phyloP scores from a whole-genome alignment of 306 rosid species.

The Mimosa bimucronata region DNA sequence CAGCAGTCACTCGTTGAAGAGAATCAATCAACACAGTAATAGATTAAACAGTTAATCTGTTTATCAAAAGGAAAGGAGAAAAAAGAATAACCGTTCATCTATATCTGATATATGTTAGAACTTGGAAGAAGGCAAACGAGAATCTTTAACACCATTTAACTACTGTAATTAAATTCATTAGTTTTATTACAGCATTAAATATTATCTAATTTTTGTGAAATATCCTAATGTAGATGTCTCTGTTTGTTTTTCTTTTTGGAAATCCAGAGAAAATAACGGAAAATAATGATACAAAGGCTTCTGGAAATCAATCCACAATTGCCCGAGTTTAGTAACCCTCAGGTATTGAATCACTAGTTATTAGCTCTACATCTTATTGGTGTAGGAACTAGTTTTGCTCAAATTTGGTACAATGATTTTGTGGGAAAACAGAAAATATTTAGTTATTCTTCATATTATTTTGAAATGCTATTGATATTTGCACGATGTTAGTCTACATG shows the following conservation, averaged over 20 bases:
- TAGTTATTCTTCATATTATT: slow-evolving; percentile 15
- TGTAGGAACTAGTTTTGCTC: slow-evolving; percentile 5
- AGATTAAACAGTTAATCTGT: neutral
- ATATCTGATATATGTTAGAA: neutral
- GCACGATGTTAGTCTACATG: slow-evolving; percentile 84
- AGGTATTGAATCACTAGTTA: slow-evolving; percentile 47
- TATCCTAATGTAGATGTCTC: slow-evolving; percentile 11
- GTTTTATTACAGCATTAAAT: neutral
- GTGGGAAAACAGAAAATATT: neutral
- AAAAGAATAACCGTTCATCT: neutral
- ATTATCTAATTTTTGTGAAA: neutral
- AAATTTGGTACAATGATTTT: slow-evolving; percentile 1
- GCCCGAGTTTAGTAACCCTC: slow-evolving; percentile 55
- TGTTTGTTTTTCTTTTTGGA: neutral
- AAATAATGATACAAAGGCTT: slow-evolving; percentile 43
- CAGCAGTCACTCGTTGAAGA: neutral
- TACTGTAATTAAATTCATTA: neutral
- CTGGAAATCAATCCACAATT: slow-evolving; percentile 52
- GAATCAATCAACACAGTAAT: slow-evolving; percentile 12
- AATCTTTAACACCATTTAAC: neutral
- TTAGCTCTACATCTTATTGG: neutral
- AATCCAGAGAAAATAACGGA: slow-evolving; percentile 52
- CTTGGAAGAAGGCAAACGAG: slow-evolving; percentile 2
- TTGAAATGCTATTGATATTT: slow-evolving; percentile 12
- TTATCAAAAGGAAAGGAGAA: neutral